Evolutionary conservation across 108 stramenopile species (phyloP), one percentile per base, ranked within the genome.

Genomic region (Aurantiochytrium sp.): DNA sequence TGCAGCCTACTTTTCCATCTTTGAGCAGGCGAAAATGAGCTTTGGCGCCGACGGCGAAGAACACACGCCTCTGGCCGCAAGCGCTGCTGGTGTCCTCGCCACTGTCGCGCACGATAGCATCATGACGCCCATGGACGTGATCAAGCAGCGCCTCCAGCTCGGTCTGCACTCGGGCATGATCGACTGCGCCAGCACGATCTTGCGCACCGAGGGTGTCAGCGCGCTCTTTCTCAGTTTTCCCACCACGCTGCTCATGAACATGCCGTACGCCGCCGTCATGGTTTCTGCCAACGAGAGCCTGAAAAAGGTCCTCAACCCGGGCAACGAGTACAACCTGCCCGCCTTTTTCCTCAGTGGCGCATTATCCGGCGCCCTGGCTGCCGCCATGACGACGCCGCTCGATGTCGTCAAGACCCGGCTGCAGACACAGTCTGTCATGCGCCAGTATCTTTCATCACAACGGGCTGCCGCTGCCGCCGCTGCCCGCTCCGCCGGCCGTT

Each of bases 141-240:
- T 99, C 90, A 99, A 99, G 94, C 99, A 99, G 93, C 95, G 99
- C 42, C 92, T 99, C 91, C 99, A 99, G 90, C 93, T 99, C 72
- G 99, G 99, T 12, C 96, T 98, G 91, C 97, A 99, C 93, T 58
- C 69, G 16, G 96, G 96, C 87, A 72, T 96, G 58, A 18, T 90
- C 4, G 92, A 96, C 92, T 94, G 95, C 59, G 89, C 95, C 44
- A 5, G 87, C n/a, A 59, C 76, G 8, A 76, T 93, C 88, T 8
- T 44, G 18, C 91, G 89, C 28, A 90, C 83, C 23, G 99, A 98
- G 92, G 99, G 96, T 69, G 88, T 90, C 90, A 88, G 76, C 57
- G 94, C 96, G 28, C 90, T 99, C 43, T 97, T 96, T 88, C 94
- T 97, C 29, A 94, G 94, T 44, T 97, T 98, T 49, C 97, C 98